Conservation (phyloP, 306 rosid species). For the Corylus americana region DNA sequence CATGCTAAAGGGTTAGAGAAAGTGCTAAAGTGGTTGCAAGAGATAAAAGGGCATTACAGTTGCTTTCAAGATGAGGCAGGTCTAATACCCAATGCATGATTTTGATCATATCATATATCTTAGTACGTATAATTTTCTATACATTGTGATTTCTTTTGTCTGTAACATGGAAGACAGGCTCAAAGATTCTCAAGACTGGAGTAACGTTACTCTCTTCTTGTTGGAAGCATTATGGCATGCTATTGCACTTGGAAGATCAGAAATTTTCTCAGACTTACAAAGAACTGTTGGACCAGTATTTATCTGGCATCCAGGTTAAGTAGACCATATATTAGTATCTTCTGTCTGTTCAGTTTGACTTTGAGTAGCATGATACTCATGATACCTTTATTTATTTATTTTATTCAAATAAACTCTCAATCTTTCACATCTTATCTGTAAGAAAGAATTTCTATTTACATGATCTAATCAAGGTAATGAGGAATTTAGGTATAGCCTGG, state of each 20-base stretch:
- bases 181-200: constrained; percentile 62
- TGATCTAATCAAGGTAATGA: constrained; percentile 10
- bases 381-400: constrained; percentile 10
- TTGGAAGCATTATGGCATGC: constrained; percentile 90
- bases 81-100: constrained; percentile 45
- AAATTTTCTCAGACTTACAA: constrained; percentile 56
- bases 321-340: background rate
- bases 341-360: constrained; percentile 16
- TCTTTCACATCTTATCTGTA: constrained; percentile 17
- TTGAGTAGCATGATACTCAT: constrained; percentile 10
- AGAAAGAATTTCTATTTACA: constrained; percentile 9
- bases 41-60: constrained; percentile 52
- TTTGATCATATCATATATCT: constrained; percentile 22
- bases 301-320: constrained; percentile 86
- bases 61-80: constrained; percentile 74
- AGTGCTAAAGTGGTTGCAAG: constrained; percentile 85
- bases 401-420: background rate
- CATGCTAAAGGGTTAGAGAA: constrained; percentile 86
- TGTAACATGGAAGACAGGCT: constrained; percentile 55
- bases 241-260: constrained; percentile 74
- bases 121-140: constrained; percentile 25
- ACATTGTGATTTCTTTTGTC: constrained; percentile 34
- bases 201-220: constrained; percentile 80
- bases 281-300: constrained; percentile 77
- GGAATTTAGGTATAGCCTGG: constrained; percentile 1